Evolutionary conservation across 2,329 filamentous ascomycete species (phyloP).

Genomic region (Sporothrix sp.): DNA sequence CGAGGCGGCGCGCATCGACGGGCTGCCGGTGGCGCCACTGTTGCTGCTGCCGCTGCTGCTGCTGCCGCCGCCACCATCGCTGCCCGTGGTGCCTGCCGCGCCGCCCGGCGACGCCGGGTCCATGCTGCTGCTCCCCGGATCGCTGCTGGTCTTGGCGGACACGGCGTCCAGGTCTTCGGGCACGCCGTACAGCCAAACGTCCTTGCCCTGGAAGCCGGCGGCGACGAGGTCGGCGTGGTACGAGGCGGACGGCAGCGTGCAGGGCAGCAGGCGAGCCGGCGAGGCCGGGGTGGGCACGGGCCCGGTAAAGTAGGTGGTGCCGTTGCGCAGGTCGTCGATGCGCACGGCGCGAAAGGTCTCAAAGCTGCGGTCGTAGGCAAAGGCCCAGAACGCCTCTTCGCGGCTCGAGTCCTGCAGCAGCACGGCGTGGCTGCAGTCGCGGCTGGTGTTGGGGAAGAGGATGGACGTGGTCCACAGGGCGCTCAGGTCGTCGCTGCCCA

Average conservation of each 20-base stretch:
- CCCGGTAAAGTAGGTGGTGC: constrained; percentile 70
- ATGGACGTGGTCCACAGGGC: constrained; percentile 81
- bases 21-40: constrained; percentile 9
- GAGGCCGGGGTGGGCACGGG: constrained; percentile 45
- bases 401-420: constrained; percentile 51
- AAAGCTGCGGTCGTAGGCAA: constrained; percentile 67
- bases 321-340: constrained; percentile 63
- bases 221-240: constrained; percentile 61
- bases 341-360: constrained; percentile 70
- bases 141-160: constrained; percentile 28
- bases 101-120: background rate
- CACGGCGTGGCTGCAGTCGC: constrained; percentile 68
- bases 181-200: constrained; percentile 71
- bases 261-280: constrained; percentile 53
- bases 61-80: background rate
- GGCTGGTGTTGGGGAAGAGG: constrained; percentile 70
- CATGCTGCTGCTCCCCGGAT: background rate
- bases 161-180: constrained; percentile 61
- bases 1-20: constrained; percentile 31
- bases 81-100: background rate
- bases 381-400: constrained; percentile 63
- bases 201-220: constrained; percentile 60
- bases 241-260: constrained; percentile 60
- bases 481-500: constrained; percentile 58
- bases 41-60: background rate